A percentile compares a stretch with the other conserved stretches of the same genome.
Evolutionary conservation across 2,329 filamentous ascomycete genomes (phyloP).

Genomic region (Daldinia eschscholtzii): DNA sequence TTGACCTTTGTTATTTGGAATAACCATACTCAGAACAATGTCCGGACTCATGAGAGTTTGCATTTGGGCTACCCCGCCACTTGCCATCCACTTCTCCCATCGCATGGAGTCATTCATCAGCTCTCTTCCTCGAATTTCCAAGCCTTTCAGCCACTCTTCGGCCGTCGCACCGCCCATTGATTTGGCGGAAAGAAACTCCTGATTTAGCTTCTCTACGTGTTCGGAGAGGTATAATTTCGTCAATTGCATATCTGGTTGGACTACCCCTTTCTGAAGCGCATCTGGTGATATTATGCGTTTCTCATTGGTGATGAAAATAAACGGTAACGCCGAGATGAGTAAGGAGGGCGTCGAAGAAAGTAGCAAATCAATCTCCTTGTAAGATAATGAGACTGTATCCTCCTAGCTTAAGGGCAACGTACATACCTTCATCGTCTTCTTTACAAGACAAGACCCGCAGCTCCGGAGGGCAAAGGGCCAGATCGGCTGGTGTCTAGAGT

Average conservation of each 20-base stretch:
- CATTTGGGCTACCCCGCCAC: slow-evolving; percentile 59
- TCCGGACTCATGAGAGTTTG: slow-evolving; percentile 48
- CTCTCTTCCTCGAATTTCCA: slow-evolving; percentile 72
- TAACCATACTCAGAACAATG: not conserved
- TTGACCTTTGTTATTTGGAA: slow-evolving; percentile 8
- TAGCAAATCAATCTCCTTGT: slow-evolving; percentile 78
- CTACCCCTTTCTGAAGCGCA: slow-evolving; percentile 64
- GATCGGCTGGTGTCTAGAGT: slow-evolving; percentile 70
- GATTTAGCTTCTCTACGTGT: slow-evolving; percentile 72
- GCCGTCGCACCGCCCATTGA: slow-evolving; percentile 75
- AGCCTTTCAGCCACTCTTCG: slow-evolving; percentile 84
- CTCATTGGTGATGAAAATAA: slow-evolving; percentile 73
- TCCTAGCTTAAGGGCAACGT: slow-evolving; percentile 19
- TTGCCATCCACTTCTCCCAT: slow-evolving; percentile 79
- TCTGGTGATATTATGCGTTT: slow-evolving; percentile 70
- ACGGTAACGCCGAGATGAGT: slow-evolving; percentile 76
- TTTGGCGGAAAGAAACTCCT: slow-evolving; percentile 73
- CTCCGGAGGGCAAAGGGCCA: slow-evolving; percentile 78
- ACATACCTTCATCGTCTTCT: slow-evolving; percentile 73
- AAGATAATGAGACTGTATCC: slow-evolving; percentile 41
- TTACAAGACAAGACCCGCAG: slow-evolving; percentile 75
- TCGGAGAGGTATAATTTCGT: slow-evolving; percentile 75
- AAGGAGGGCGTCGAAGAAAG: slow-evolving; percentile 71
- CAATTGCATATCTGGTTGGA: slow-evolving; percentile 63
- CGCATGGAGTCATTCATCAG: slow-evolving; percentile 71